A percentile compares a stretch with the other conserved stretches of the same genome.
Conservation (phyloP, 164 flowering plant species). For the Taxillus chinensis region DNA sequence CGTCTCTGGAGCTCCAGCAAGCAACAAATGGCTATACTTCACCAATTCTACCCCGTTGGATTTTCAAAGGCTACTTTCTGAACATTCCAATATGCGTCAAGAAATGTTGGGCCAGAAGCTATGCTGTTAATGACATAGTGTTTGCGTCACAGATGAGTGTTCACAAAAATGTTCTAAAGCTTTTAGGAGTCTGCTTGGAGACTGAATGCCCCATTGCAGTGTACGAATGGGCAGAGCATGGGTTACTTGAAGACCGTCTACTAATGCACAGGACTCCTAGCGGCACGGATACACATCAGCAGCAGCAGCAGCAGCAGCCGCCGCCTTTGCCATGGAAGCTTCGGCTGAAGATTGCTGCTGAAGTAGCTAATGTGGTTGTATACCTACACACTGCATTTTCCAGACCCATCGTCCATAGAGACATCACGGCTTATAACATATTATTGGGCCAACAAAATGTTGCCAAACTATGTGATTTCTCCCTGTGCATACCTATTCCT, state of each 20-base stretch:
- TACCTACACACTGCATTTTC: background rate
- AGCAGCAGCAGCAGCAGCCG: no score
- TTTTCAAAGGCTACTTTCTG: background rate
- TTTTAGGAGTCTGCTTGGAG: background rate
- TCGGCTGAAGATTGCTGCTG: background rate
- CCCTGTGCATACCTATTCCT: background rate
- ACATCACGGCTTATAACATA: background rate
- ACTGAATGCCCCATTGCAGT: background rate
- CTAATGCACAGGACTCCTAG: background rate
- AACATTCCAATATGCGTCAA: background rate
- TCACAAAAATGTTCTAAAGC: background rate
- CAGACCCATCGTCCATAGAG: background rate
- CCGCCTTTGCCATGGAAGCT: conserved; percentile 1
- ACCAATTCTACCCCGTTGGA: no score
- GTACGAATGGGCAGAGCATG: background rate
- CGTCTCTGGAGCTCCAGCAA: background rate
- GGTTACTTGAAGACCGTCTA: background rate
- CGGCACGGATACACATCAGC: background rate
- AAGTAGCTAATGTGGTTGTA: background rate
- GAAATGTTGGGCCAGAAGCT: background rate
- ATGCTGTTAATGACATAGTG: background rate
- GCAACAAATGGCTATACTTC: background rate
- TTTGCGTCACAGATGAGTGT: background rate
- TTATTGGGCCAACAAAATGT: background rate
- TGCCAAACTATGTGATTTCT: background rate